Conservation (phyloP, 2,329 filamentous ascomycete species). For the Ophiostoma fasciatum region DNA sequence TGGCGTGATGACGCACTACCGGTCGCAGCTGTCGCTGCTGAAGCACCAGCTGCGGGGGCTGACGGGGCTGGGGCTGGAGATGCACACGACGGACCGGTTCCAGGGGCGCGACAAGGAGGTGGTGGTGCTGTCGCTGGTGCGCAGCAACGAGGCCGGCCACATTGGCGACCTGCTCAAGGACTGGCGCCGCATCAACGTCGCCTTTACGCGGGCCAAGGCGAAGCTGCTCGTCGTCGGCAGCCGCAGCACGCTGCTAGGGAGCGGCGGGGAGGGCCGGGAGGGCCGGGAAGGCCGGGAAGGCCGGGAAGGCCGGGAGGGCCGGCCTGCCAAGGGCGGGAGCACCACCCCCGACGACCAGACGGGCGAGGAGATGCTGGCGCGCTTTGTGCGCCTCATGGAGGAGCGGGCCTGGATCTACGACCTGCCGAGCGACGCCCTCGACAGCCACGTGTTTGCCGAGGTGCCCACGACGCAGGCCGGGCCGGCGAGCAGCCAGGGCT, state of each 20-base stretch:
- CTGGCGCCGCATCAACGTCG: constrained; percentile 88
- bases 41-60: constrained; percentile 50
- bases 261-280: constrained; percentile 25
- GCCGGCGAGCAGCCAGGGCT: constrained; percentile 13
- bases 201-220: constrained; percentile 81
- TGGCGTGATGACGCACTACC: constrained; percentile 93
- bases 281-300: constrained; percentile 31
- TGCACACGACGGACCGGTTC: constrained; percentile 94
- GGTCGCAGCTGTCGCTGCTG: constrained; percentile 74
- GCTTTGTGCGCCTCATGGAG: constrained; percentile 67
- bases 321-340: too few species aligned
- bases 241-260: constrained; percentile 47
- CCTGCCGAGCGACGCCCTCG: constrained; percentile 46
- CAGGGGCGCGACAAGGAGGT: constrained; percentile 94
- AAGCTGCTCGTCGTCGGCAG: constrained; percentile 86
- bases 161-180: constrained; percentile 90
- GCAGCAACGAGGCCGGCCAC: constrained; percentile 64
- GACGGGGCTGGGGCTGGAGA: constrained; percentile 45
- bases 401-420: constrained; percentile 66
- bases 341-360: constrained; percentile 30
- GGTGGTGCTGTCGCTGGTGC: constrained; percentile 72
- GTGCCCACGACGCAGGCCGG: constrained; percentile 12
- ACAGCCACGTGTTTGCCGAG: constrained; percentile 54
- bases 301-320: constrained; percentile 31
- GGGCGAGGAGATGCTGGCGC: constrained; percentile 57